Conservation (phyloP, 2,329 filamentous ascomycete species). For the Nemania sp. region DNA sequence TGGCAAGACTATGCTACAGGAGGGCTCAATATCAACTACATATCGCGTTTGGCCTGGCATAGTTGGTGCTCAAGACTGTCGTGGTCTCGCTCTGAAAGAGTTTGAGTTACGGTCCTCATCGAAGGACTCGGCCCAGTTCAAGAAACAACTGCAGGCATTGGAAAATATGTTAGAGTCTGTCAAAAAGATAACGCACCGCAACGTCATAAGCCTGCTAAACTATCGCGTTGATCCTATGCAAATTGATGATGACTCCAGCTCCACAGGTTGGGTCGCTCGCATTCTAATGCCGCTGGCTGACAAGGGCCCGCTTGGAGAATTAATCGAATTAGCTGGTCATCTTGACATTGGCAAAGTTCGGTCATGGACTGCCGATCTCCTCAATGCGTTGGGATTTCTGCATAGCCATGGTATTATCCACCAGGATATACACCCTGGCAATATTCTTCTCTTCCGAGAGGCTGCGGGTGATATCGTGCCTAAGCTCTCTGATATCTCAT, state of each 20-base stretch:
- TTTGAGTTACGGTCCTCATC: slow-evolving; percentile 68
- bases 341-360: slow-evolving; percentile 81
- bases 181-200: slow-evolving; percentile 79
- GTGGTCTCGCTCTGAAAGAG: slow-evolving; percentile 80
- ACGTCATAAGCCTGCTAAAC: slow-evolving; percentile 82
- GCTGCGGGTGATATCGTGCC: slow-evolving; percentile 75
- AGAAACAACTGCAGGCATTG: slow-evolving; percentile 79
- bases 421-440: slow-evolving; percentile 82
- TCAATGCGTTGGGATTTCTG: slow-evolving; percentile 88
- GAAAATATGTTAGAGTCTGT: slow-evolving; percentile 82
- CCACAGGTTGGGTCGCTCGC: slow-evolving; percentile 75
- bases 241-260: slow-evolving; percentile 55
- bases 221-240: slow-evolving; percentile 77
- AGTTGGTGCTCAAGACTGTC: slow-evolving; percentile 64
- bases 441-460: slow-evolving; percentile 81
- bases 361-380: slow-evolving; percentile 89
- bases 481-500: slow-evolving; percentile 80
- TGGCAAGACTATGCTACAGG: slow-evolving; percentile 74
- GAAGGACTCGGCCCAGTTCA: slow-evolving; percentile 73
- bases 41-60: slow-evolving; percentile 79
- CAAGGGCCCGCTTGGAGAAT: slow-evolving; percentile 83
- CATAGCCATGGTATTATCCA: slow-evolving; percentile 88
- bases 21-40: slow-evolving; percentile 74
- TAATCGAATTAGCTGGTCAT: slow-evolving; percentile 81
- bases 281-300: slow-evolving; percentile 82